Percentiles rank a stretch among this genome's conserved stretches.
Conservation (phyloP, 495 filamentous ascomycete species). For the Daldinia vernicosa region DNA sequence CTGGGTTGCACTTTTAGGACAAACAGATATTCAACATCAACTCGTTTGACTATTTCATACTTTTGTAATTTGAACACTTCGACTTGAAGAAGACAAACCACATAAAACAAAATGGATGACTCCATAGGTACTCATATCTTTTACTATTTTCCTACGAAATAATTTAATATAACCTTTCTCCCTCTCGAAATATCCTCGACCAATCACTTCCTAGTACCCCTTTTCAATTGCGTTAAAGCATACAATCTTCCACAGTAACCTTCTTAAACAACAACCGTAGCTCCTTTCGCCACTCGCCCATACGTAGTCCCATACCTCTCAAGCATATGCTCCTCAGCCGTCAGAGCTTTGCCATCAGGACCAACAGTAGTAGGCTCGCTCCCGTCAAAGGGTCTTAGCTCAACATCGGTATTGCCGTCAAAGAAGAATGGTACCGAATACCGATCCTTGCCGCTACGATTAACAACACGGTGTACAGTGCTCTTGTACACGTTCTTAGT, state of each 20-base stretch:
- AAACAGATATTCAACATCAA: too few species aligned
- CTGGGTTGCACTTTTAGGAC: too few species aligned
- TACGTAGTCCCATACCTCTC: conserved; percentile 31
- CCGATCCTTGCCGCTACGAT: conserved; percentile 54
- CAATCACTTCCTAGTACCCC: too few species aligned
- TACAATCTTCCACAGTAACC: background rate
- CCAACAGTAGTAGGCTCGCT: conserved; percentile 14
- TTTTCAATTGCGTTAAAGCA: background rate
- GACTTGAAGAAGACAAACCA: too few species aligned
- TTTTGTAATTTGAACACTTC: too few species aligned
- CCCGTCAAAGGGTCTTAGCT: conserved; percentile 49
- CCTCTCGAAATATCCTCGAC: background rate
- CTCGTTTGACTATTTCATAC: too few species aligned
- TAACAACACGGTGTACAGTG: conserved; percentile 62
- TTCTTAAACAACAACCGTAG: background rate
- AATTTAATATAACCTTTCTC: background rate
- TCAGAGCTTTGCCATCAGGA: conserved; percentile 31
- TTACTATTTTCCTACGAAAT: background rate
- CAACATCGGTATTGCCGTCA: conserved; percentile 50
- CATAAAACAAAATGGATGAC: too few species aligned
- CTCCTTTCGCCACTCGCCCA: conserved; percentile 18
- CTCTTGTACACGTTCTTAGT: conserved; percentile 58
- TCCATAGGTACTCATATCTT: too few species aligned
- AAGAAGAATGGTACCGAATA: conserved; percentile 63
- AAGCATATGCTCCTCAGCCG: conserved; percentile 49